Evolutionary conservation across 768 basidiomycete species (phyloP).

Genomic region (Suillus ampliporus): DNA sequence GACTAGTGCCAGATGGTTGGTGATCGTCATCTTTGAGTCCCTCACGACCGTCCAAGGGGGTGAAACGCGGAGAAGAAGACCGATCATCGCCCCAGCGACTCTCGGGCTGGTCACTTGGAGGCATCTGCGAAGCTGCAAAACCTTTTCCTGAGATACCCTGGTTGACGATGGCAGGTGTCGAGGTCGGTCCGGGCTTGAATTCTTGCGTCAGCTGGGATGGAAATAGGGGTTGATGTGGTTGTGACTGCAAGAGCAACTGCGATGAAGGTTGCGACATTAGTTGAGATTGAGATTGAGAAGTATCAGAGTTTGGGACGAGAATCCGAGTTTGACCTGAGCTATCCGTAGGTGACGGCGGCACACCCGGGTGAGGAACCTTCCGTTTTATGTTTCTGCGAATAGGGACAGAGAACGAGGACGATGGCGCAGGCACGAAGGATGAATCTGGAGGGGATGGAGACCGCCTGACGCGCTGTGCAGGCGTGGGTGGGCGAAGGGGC

Average conservation of each 20-base stretch:
- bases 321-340: constrained; percentile 46
- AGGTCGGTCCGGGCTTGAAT: constrained; percentile 25
- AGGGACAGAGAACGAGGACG: constrained; percentile 16
- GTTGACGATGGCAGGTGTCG: constrained; percentile 21
- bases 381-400: constrained; percentile 41
- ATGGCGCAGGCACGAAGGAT: constrained; percentile 13
- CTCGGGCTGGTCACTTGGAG: constrained; percentile 6
- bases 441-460: constrained; percentile 11
- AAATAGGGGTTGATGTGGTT: constrained; percentile 18
- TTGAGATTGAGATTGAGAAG: constrained; percentile 44
- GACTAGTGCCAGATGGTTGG: neutral
- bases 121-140: constrained; percentile 11
- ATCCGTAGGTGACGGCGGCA: constrained; percentile 38
- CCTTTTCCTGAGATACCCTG: neutral
- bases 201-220: constrained; percentile 26
- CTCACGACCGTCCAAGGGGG: neutral
- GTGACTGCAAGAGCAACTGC: constrained; percentile 11
- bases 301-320: constrained; percentile 63
- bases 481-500: constrained; percentile 34
- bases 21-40: neutral
- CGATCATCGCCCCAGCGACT: neutral
- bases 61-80: neutral
- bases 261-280: constrained; percentile 33
- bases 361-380: constrained; percentile 52
- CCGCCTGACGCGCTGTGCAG: constrained; percentile 29